phyloP scores from a whole-genome alignment of 371 early-diverging fungal species.

The Zychaea mexicana region DNA sequence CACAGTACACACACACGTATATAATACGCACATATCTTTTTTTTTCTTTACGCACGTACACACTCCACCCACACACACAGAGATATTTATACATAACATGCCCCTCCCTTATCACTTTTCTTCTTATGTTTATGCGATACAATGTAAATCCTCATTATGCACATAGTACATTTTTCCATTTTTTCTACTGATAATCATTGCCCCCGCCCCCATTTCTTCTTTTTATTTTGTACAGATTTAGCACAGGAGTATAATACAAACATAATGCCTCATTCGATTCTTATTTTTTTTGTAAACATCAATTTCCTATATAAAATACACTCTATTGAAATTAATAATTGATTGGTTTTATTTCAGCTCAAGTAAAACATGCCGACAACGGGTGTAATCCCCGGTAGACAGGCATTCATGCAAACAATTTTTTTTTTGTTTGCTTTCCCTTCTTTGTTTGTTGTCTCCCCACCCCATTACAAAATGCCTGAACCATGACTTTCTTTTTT shows the following conservation, averaged over 20 bases:
- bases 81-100: not conserved
- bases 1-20: not conserved
- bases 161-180: not conserved
- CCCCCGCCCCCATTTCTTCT: not conserved
- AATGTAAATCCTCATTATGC: not conserved
- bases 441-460: not conserved
- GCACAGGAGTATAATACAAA: not conserved
- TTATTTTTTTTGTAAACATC: not conserved
- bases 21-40: not conserved
- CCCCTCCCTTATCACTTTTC: not conserved
- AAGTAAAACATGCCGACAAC: not conserved
- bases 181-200: not conserved
- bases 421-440: not conserved
- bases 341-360: not conserved
- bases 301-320: no score
- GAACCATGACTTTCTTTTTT: not conserved
- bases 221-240: not conserved
- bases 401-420: not conserved
- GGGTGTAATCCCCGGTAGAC: not conserved
- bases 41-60: not conserved
- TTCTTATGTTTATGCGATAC: not conserved
- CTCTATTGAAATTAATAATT: no score
- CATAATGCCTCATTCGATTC: not conserved
- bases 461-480: not conserved
- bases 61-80: not conserved